Evolutionary conservation across 768 basidiomycete species (phyloP).

Genomic region (Tremella mesenterica): DNA sequence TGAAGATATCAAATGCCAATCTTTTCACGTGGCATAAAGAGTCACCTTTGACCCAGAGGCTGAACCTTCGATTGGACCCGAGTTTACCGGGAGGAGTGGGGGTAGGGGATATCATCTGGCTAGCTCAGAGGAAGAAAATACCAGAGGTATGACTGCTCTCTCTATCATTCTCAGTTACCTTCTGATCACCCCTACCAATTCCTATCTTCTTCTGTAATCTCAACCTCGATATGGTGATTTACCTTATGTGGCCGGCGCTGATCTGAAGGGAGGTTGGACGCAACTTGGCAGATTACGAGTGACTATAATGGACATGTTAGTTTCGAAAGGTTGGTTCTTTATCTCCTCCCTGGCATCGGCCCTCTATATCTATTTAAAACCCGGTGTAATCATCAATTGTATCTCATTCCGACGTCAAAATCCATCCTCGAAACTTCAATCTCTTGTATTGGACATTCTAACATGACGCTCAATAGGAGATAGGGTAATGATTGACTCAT

Average conservation of each 20-base stretch:
- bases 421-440: too few species aligned
- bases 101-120: slow-evolving; percentile 42
- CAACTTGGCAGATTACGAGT: slow-evolving; percentile 61
- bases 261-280: slow-evolving; percentile 71
- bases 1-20: slow-evolving; percentile 36
- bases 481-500: too few species aligned
- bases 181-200: background rate
- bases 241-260: slow-evolving; percentile 2
- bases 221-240: background rate
- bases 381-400: too few species aligned
- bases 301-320: slow-evolving; percentile 59
- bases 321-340: slow-evolving; percentile 52
- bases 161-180: background rate
- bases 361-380: slow-evolving; percentile 4
- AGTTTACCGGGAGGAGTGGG: slow-evolving; percentile 29
- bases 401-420: too few species aligned
- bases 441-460: too few species aligned
- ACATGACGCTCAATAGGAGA: background rate
- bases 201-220: background rate
- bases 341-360: too few species aligned
- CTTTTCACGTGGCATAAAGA: slow-evolving; percentile 33
- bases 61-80: slow-evolving; percentile 29
- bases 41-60: slow-evolving; percentile 25
- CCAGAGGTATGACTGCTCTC: slow-evolving; percentile 31
- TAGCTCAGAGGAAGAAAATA: slow-evolving; percentile 40